Conservation (phyloP, 179 eudicot species). For the Silene vulgaris region DNA sequence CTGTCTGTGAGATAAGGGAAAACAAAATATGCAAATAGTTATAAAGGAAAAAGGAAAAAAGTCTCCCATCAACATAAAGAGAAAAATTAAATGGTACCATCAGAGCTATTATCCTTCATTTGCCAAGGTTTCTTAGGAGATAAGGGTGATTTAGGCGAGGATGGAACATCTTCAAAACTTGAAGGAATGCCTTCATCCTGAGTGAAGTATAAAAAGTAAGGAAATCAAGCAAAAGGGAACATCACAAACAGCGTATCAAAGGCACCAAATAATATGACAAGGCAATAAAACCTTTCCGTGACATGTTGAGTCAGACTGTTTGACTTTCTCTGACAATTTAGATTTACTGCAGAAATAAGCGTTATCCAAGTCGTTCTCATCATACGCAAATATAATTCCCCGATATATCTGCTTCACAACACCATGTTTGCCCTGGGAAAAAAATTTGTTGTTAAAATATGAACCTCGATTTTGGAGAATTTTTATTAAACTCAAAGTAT, state of each 20-base stretch:
- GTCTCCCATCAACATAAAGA: background rate
- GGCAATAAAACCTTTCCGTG: constrained; percentile 55
- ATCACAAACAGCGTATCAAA: background rate
- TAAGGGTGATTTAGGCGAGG: constrained; percentile 81
- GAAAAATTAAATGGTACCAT: constrained; percentile 34
- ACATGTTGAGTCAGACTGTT: constrained; percentile 37
- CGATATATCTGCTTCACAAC: constrained; percentile 71
- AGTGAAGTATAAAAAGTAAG: background rate
- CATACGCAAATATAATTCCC: constrained; percentile 62
- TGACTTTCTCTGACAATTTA: constrained; percentile 61
- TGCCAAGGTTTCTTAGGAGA: constrained; percentile 60
- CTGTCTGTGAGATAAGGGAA: constrained; percentile 34
- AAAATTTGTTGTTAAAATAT: background rate
- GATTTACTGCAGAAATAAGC: constrained; percentile 73
- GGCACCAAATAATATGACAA: background rate
- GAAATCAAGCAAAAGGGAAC: background rate
- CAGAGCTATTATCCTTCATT: constrained; percentile 45
- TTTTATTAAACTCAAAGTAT: constrained; percentile 1
- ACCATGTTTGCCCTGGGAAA: constrained; percentile 71
- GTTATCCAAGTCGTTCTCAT: constrained; percentile 68
- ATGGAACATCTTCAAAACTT: constrained; percentile 54
- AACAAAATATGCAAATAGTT: constrained; percentile 11
- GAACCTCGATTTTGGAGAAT: background rate
- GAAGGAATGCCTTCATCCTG: constrained; percentile 61
- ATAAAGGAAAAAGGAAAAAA: background rate